phyloP scores from a whole-genome alignment of 257 asterid genomes.

The Apocynum venetum region DNA sequence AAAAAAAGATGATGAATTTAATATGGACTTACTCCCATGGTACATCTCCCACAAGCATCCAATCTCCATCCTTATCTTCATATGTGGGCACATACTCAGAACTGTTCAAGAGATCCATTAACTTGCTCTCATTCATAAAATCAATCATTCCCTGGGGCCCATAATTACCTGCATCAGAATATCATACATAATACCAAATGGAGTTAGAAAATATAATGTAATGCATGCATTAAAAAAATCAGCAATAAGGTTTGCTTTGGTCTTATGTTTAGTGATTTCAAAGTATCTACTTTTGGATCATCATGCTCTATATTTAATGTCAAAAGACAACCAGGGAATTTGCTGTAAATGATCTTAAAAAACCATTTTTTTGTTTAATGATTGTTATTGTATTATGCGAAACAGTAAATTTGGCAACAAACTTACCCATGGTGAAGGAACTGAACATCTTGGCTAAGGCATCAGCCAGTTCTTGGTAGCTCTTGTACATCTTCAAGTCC shows the following conservation, averaged over 20 bases:
- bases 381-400: too few relatives aligned
- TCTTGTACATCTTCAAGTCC: slow-evolving; percentile 42
- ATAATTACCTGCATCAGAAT: slow-evolving; percentile 34
- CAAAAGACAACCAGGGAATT: background rate
- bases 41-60: slow-evolving; percentile 62
- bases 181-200: slow-evolving; percentile 6
- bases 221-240: slow-evolving; percentile 10
- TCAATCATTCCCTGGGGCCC: slow-evolving; percentile 54
- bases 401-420: background rate
- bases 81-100: slow-evolving; percentile 54
- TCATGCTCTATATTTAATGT: background rate
- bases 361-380: background rate
- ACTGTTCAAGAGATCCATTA: slow-evolving; percentile 50
- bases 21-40: slow-evolving; percentile 49
- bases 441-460: slow-evolving; percentile 53
- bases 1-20: background rate
- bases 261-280: slow-evolving; percentile 7
- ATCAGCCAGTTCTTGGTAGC: slow-evolving; percentile 45
- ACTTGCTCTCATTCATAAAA: slow-evolving; percentile 51
- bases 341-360: background rate
- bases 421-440: slow-evolving; percentile 45
- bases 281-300: slow-evolving; percentile 14
- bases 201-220: background rate
- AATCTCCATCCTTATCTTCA: slow-evolving; percentile 62
- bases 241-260: background rate